phyloP scores from a whole-genome alignment of 768 basidiomycete genomes.

The Phlebiopsis flavidoalba region DNA sequence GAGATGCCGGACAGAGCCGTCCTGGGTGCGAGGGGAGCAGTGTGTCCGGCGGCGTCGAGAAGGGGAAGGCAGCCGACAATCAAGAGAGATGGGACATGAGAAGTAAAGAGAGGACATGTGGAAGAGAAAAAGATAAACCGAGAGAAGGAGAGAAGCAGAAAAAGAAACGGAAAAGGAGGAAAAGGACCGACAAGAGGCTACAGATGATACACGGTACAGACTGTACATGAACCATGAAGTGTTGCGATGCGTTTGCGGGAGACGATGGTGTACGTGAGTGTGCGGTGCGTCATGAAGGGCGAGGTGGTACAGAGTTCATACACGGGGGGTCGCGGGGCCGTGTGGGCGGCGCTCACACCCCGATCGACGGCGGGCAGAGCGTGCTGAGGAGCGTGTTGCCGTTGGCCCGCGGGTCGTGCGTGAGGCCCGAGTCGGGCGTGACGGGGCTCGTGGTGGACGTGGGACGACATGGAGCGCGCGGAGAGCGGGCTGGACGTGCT shows the following conservation, averaged over 20 bases:
- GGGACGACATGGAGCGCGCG: neutral
- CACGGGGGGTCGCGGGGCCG: neutral
- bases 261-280: neutral
- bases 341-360: neutral
- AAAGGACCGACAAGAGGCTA: neutral
- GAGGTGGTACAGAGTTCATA: neutral
- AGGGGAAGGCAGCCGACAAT: neutral
- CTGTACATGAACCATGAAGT: neutral
- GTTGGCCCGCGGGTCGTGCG: neutral
- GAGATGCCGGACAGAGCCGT: neutral
- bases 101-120: neutral
- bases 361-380: neutral
- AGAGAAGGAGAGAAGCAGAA: neutral
- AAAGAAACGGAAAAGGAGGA: neutral
- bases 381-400: neutral
- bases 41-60: neutral
- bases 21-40: neutral
- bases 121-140: neutral
- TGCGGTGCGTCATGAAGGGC: neutral
- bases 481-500: conserved; percentile 1
- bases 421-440: conserved; percentile 3
- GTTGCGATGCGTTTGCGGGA: neutral
- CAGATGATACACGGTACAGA: conserved; percentile 1
- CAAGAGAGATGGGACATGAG: neutral
- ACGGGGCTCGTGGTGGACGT: conserved; percentile 1